Conservation (phyloP, 192 early-diverging fungal genomes). For the Helicostylum pulchrum region DNA sequence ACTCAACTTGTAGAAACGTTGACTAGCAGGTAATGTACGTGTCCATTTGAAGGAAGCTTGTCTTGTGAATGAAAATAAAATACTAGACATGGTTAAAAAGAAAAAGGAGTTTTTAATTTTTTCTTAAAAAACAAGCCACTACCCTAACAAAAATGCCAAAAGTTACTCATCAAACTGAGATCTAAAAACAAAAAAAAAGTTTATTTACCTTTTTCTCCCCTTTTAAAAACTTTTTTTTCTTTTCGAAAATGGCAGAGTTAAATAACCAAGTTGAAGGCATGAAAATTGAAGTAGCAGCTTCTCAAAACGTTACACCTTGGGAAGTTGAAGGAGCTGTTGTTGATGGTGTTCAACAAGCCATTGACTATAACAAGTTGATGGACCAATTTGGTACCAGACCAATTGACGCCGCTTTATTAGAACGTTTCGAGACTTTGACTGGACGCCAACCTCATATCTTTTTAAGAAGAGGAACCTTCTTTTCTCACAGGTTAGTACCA, state of each 20-base stretch:
- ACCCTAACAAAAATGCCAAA: no score
- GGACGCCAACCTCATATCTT: conserved; percentile 79
- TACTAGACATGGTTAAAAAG: not conserved
- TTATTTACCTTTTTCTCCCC: not conserved
- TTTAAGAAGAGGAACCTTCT: conserved; percentile 88
- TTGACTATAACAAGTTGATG: conserved; percentile 92
- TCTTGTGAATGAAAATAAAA: no score
- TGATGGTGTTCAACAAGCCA: conserved; percentile 79
- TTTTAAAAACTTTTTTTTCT: not conserved
- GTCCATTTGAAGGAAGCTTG: conserved; percentile 15
- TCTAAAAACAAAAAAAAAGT: not conserved
- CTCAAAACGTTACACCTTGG: conserved; percentile 85
- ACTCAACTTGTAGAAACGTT: conserved; percentile 47
- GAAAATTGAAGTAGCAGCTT: conserved; percentile 20
- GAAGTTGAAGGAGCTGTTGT: conserved; percentile 89
- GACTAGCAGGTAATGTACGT: not conserved
- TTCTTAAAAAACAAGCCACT: no score
- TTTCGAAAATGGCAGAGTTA: conserved; percentile 9
- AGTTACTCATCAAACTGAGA: no score
- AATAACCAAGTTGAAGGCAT: conserved; percentile 2
- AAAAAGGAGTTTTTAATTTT: no score
- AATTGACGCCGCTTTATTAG: conserved; percentile 73
- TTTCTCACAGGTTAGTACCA: conserved; percentile 78
- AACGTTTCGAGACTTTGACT: conserved; percentile 82
- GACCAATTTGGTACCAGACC: conserved; percentile 81